Conservation (phyloP, 768 basidiomycete species). For the Suillus decipiens region DNA sequence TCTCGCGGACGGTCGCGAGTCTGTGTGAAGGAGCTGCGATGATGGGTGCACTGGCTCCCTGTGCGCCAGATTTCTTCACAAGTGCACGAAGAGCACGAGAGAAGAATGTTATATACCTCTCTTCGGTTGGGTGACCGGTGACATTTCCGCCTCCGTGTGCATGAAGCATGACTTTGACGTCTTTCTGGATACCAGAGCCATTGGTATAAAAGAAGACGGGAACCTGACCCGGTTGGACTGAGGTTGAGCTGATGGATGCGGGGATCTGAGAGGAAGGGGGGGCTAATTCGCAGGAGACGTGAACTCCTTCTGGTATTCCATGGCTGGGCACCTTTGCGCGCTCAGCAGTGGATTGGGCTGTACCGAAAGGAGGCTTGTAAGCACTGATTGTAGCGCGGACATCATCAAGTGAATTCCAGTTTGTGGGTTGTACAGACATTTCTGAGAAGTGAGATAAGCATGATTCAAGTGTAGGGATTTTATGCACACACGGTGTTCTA, state of each 20-base stretch:
- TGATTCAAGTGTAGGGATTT: background rate
- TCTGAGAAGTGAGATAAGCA: background rate
- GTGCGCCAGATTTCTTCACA: background rate
- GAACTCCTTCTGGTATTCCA: background rate
- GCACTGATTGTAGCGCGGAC: background rate
- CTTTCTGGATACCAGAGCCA: background rate
- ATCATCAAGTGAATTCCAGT: background rate
- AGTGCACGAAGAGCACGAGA: constrained; percentile 5
- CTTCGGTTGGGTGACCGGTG: constrained; percentile 19
- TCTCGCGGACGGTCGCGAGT: constrained; percentile 26
- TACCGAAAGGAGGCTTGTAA: background rate
- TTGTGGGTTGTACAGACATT: background rate
- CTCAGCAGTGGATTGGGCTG: background rate
- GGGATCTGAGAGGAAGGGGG: background rate
- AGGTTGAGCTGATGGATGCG: background rate
- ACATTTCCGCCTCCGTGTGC: too few relatives aligned
- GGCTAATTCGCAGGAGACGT: background rate
- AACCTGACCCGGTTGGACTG: constrained; percentile 19
- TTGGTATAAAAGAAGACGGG: constrained; percentile 22
- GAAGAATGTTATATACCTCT: constrained; percentile 10
- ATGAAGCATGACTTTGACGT: constrained; percentile 22
- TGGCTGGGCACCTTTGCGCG: background rate
- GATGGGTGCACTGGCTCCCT: constrained; percentile 8
- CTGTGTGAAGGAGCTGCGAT: constrained; percentile 27
- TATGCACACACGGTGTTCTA: too few relatives aligned